Evolutionary conservation across 805 yeast genomes (phyloP).

Genomic region (Ogataea corticis): DNA sequence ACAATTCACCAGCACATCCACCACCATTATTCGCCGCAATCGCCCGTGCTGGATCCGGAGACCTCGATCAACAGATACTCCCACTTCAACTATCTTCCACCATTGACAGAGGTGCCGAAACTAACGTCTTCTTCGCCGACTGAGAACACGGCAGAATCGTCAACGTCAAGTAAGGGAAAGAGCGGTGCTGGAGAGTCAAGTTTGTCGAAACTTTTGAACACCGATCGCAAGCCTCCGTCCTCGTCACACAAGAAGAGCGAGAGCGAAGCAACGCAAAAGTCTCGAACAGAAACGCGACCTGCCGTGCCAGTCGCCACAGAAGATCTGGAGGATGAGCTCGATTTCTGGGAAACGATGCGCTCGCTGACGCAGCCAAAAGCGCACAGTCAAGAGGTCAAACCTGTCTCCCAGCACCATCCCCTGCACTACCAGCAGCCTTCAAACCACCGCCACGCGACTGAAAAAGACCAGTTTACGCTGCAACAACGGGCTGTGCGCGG

Average conservation of each 20-base stretch:
- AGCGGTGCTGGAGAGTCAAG: slow-evolving; percentile 38
- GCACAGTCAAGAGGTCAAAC: slow-evolving; percentile 30
- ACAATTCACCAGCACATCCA: slow-evolving; percentile 86
- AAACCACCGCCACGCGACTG: not conserved
- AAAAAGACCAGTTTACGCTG: slow-evolving; percentile 2
- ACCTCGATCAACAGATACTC: slow-evolving; percentile 57
- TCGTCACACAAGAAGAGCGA: too few relatives aligned
- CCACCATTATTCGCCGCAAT: slow-evolving; percentile 63
- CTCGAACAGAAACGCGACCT: too few relatives aligned
- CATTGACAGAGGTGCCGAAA: slow-evolving; percentile 69
- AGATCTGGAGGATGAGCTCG: slow-evolving; percentile 61
- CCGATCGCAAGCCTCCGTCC: slow-evolving; percentile 18
- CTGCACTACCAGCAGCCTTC: slow-evolving; percentile 40
- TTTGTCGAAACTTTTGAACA: slow-evolving; percentile 45
- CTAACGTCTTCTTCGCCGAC: slow-evolving; percentile 59
- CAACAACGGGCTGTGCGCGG: slow-evolving; percentile 8
- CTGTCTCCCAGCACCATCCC: slow-evolving; percentile 58
- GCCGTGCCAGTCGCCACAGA: slow-evolving; percentile 26
- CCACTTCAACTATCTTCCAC: slow-evolving; percentile 75
- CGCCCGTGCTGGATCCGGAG: slow-evolving; percentile 46
- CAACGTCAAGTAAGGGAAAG: slow-evolving; percentile 17
- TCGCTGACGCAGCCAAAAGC: slow-evolving; percentile 47
- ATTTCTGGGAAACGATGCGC: slow-evolving; percentile 72
- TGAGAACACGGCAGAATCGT: slow-evolving; percentile 29
- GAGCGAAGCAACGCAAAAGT: too few relatives aligned